A percentile compares a stretch with the other conserved stretches of the same genome.
phyloP scores from a whole-genome alignment of 1,284 basidiomycete species.

The Earliella scabrosa region DNA sequence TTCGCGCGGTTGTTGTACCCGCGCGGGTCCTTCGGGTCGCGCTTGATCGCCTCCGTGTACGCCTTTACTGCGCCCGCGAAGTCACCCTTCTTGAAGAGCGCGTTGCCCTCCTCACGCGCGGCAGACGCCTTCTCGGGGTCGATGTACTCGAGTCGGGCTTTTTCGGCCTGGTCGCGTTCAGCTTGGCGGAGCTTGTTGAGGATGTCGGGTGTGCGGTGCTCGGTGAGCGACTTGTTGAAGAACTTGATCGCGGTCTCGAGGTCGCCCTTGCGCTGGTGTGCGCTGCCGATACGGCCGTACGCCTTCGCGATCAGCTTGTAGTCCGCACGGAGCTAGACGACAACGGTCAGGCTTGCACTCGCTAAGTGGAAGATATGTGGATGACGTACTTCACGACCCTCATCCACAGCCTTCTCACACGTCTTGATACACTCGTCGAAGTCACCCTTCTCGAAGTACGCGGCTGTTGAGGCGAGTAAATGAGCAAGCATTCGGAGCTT shows the following conservation, averaged over 20 bases:
- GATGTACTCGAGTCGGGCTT: conserved; percentile 85
- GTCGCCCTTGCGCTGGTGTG: conserved; percentile 87
- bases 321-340: conserved; percentile 70
- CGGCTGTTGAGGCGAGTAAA: conserved; percentile 53
- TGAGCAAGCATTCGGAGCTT: background rate
- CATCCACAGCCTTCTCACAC: conserved; percentile 94
- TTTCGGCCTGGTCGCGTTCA: conserved; percentile 82
- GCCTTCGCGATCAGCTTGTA: conserved; percentile 87
- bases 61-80: conserved; percentile 92
- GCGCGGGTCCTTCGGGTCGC: conserved; percentile 87
- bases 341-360: conserved; percentile 2
- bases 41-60: conserved; percentile 97
- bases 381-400: conserved; percentile 74
- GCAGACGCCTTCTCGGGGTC: conserved; percentile 85
- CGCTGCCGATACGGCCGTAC: conserved; percentile 87
- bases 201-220: conserved; percentile 95
- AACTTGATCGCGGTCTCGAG: conserved; percentile 83
- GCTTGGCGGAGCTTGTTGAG: conserved; percentile 89
- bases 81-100: conserved; percentile 89
- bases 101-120: conserved; percentile 93
- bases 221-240: conserved; percentile 91
- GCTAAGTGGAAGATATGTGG: background rate
- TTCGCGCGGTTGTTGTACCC: conserved; percentile 98
- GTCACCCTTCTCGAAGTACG: conserved; percentile 92
- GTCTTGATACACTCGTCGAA: conserved; percentile 91